Conservation (phyloP, 2,329 filamentous ascomycete genomes). For the Aspergillus transmontanensis region DNA sequence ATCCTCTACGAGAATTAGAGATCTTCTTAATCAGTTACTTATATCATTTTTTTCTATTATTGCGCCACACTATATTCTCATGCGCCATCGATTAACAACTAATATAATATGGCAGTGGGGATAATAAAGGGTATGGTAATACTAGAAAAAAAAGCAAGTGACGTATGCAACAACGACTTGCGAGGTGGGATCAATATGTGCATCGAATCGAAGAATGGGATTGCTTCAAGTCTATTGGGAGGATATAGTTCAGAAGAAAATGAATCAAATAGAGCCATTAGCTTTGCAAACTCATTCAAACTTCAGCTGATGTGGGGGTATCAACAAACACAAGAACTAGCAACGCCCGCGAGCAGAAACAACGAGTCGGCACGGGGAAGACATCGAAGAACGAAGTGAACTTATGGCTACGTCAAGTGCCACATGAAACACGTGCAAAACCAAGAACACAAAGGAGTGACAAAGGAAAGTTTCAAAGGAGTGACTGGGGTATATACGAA, state of each 20-base stretch:
- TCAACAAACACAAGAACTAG: constrained; percentile 28
- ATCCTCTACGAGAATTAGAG: background rate
- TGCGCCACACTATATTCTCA: background rate
- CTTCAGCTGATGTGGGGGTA: constrained; percentile 27
- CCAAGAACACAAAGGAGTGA: constrained; percentile 3
- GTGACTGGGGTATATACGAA: constrained; percentile 18
- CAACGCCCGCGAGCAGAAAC: constrained; percentile 17
- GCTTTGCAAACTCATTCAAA: constrained; percentile 23
- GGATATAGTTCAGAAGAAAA: constrained; percentile 12
- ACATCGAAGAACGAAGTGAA: constrained; percentile 8
- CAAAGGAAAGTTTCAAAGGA: constrained; percentile 17
- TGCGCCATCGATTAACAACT: background rate
- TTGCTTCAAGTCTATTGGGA: constrained; percentile 23
- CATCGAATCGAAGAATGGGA: constrained; percentile 20
- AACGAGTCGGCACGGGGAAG: background rate
- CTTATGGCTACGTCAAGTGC: constrained; percentile 15
- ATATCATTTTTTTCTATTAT: background rate
- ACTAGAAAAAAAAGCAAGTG: background rate
- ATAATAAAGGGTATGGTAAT: background rate
- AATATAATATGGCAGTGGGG: background rate
- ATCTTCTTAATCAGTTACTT: background rate
- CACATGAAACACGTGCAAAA: constrained; percentile 11
- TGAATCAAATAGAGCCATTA: constrained; percentile 11
- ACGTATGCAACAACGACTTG: constrained; percentile 1
- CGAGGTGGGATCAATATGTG: constrained; percentile 14